These are phyloP conservation scores for Macrolepiota dolichaula DNA, from an alignment of 768 basidiomycete genomes.

Conservation along the genomic window DNA sequence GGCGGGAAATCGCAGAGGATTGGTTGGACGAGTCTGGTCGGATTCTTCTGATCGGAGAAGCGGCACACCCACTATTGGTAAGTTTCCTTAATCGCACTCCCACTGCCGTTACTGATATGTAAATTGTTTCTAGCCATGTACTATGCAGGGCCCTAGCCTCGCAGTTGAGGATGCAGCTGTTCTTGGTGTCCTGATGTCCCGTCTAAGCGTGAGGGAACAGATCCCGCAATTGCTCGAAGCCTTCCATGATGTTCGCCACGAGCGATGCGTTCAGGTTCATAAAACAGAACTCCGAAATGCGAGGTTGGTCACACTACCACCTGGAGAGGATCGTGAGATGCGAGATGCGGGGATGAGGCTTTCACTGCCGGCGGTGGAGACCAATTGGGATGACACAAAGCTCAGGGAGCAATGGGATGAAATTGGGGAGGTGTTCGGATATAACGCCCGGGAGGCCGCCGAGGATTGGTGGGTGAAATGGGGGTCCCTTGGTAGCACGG, in stretches of 20 bases:
- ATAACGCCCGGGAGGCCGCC: slow-evolving; percentile 48
- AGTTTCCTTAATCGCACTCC: slow-evolving; percentile 14
- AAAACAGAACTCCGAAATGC: slow-evolving; percentile 41
- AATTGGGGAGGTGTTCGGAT: slow-evolving; percentile 44
- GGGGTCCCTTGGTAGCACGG: slow-evolving; percentile 37
- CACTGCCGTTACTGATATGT: not conserved
- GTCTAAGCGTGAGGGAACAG: slow-evolving; percentile 38
- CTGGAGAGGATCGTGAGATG: slow-evolving; percentile 37
- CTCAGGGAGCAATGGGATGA: slow-evolving; percentile 45
- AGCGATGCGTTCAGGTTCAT: slow-evolving; percentile 39
- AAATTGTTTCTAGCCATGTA: slow-evolving; percentile 36
- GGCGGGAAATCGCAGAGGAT: slow-evolving; percentile 33
- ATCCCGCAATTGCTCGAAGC: slow-evolving; percentile 45
- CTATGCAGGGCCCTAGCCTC: slow-evolving; percentile 41
- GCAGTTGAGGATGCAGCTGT: slow-evolving; percentile 58
- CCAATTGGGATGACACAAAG: slow-evolving; percentile 35
- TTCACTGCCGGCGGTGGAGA: slow-evolving; percentile 17
- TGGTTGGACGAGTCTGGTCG: slow-evolving; percentile 48
- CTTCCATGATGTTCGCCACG: slow-evolving; percentile 49
- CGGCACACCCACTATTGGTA: slow-evolving; percentile 53
- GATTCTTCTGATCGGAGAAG: slow-evolving; percentile 50
- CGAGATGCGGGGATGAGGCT: slow-evolving; percentile 36
- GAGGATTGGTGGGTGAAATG: slow-evolving; percentile 62
- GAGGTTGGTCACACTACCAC: slow-evolving; percentile 36
- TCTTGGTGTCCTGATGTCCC: slow-evolving; percentile 51